These are phyloP conservation scores for Diplodia intermedia DNA, from an alignment of 2,329 filamentous ascomycete species.

Conservation along the genomic window DNA sequence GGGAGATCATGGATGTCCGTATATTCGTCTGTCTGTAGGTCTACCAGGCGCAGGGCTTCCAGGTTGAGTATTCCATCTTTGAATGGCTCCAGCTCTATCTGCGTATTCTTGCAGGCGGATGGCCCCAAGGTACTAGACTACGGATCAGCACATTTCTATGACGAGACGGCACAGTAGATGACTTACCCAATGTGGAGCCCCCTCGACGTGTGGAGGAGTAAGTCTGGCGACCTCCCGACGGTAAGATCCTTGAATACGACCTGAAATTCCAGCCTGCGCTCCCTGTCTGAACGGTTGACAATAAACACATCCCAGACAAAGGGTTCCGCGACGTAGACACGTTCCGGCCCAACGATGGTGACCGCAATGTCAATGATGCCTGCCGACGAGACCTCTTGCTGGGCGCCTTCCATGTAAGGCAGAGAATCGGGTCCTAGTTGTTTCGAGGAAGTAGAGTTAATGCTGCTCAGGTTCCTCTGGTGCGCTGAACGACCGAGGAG, in stretches of 20 bases:
- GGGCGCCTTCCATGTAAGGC: slow-evolving; percentile 38
- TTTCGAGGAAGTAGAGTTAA: slow-evolving; percentile 34
- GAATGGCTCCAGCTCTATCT: slow-evolving; percentile 74
- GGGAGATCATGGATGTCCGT: slow-evolving; percentile 79
- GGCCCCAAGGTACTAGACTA: slow-evolving; percentile 67
- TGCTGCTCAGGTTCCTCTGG: slow-evolving; percentile 25
- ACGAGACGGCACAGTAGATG: neutral
- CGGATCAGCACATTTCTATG: neutral
- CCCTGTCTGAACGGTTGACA: slow-evolving; percentile 70
- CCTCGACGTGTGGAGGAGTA: slow-evolving; percentile 76
- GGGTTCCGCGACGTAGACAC: slow-evolving; percentile 67
- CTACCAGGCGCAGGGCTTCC: slow-evolving; percentile 75
- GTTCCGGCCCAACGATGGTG: slow-evolving; percentile 70
- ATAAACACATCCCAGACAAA: slow-evolving; percentile 79
- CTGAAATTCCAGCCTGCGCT: slow-evolving; percentile 73
- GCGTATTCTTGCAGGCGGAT: slow-evolving; percentile 74
- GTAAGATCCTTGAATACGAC: slow-evolving; percentile 73
- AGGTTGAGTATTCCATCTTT: slow-evolving; percentile 70
- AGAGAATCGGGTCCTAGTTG: slow-evolving; percentile 42
- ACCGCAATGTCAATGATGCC: slow-evolving; percentile 74
- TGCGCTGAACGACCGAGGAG: slow-evolving; percentile 40
- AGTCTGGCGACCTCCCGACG: slow-evolving; percentile 67
- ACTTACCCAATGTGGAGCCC: slow-evolving; percentile 74
- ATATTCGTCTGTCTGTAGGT: slow-evolving; percentile 76
- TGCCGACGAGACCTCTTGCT: slow-evolving; percentile 39